A percentile compares a stretch with the other conserved stretches of the same genome.
Evolutionary conservation across 192 early-diverging fungal genomes (phyloP).

Genomic region (Coemansia sp.): DNA sequence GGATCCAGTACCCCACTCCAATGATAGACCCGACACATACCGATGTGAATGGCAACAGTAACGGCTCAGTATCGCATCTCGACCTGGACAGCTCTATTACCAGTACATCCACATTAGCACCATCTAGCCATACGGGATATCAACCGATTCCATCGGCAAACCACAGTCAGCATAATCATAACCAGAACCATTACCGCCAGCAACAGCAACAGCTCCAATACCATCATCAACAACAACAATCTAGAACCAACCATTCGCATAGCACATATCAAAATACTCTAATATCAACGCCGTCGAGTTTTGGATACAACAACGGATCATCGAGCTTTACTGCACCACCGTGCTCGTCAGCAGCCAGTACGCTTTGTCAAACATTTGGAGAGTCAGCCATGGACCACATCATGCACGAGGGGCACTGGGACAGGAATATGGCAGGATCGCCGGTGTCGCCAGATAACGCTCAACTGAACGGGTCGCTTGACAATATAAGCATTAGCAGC

Average conservation of each 20-base stretch:
- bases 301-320: neutral
- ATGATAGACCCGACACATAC: neutral
- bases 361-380: neutral
- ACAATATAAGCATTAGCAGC: too few relatives aligned
- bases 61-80: neutral
- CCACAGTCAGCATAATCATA: neutral
- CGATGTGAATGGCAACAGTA: neutral
- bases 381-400: neutral
- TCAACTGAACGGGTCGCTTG: too few relatives aligned
- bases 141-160: neutral
- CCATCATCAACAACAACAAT: neutral
- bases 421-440: too few relatives aligned
- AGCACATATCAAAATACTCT: neutral
- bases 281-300: neutral
- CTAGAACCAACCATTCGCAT: neutral
- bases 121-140: neutral
- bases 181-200: neutral
- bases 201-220: neutral
- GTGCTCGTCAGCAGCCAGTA: neutral
- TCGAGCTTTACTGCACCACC: slow-evolving; percentile 3
- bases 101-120: neutral
- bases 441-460: too few relatives aligned
- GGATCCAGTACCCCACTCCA: slow-evolving; percentile 6
- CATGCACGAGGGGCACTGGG: too few relatives aligned
- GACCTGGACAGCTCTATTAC: neutral